Evolutionary conservation across 345 rosid genomes (phyloP).

Genomic region (Salix dunnii): DNA sequence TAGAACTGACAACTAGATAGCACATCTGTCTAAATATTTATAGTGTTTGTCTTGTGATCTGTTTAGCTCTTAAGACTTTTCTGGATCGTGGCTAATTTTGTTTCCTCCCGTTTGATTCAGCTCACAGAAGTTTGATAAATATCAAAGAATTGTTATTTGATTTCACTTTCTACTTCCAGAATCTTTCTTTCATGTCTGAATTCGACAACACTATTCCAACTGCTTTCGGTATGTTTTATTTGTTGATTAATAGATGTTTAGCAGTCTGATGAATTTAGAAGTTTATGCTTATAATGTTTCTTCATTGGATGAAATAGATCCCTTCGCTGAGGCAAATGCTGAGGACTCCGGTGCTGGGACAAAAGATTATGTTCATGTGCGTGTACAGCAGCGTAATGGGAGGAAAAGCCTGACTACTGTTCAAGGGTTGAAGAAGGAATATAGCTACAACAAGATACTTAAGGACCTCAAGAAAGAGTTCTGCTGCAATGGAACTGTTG

Average conservation of each 20-base stretch:
- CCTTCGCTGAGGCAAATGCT: conserved; percentile 38
- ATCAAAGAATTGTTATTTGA: neutral
- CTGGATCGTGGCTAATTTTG: neutral
- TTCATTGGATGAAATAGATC: conserved; percentile 3
- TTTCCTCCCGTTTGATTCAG: conserved; percentile 14
- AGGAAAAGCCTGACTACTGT: conserved; percentile 36
- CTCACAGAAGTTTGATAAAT: conserved; percentile 32
- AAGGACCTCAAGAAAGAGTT: conserved; percentile 88
- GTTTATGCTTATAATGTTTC: neutral
- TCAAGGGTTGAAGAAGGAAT: conserved; percentile 65
- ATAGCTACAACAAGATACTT: conserved; percentile 79
- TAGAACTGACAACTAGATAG: too few relatives aligned
- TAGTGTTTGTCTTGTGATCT: neutral
- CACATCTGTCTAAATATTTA: too few relatives aligned
- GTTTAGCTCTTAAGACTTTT: neutral
- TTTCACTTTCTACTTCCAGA: conserved; percentile 27
- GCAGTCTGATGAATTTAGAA: neutral
- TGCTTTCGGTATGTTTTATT: conserved; percentile 47
- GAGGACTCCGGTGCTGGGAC: conserved; percentile 52
- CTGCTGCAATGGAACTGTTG: conserved; percentile 94
- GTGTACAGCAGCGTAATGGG: conserved; percentile 33
- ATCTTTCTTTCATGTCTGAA: conserved; percentile 72
- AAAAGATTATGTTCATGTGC: conserved; percentile 34
- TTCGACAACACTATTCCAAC: conserved; percentile 62
- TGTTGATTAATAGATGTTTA: neutral